phyloP scores from a whole-genome alignment of 2,329 filamentous ascomycete genomes.

The Trichoderma sp. region DNA sequence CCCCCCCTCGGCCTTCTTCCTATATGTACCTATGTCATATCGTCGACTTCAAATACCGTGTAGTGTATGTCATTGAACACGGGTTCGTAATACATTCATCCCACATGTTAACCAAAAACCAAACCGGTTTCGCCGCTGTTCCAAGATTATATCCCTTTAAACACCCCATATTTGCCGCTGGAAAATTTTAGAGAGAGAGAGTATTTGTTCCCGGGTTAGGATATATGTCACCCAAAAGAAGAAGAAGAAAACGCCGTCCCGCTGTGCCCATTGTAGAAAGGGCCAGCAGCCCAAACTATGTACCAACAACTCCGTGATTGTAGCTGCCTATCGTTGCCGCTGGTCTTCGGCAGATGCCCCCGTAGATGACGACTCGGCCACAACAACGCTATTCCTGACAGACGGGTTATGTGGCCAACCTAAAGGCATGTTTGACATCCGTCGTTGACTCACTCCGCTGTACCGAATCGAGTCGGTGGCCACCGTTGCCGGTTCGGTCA shows the following conservation, averaged over 20 bases:
- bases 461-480: conserved; percentile 24
- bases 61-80: not conserved
- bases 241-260: not conserved
- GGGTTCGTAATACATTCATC: not conserved
- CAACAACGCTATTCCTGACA: conserved; percentile 26
- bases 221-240: not conserved
- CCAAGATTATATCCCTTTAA: not conserved
- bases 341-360: conserved; percentile 7
- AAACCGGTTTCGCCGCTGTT: not conserved
- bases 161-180: not conserved
- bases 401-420: conserved; percentile 38
- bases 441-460: conserved; percentile 25
- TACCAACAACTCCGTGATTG: not conserved
- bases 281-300: not conserved
- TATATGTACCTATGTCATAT: conserved; percentile 3
- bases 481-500: conserved; percentile 19
- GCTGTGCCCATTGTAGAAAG: not conserved
- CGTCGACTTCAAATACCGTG: not conserved
- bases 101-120: not conserved
- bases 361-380: conserved; percentile 3
- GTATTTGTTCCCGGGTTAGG: not conserved
- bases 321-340: not conserved
- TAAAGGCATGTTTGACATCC: conserved; percentile 36
- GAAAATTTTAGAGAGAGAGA: not conserved
- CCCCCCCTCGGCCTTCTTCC: not conserved